These are phyloP conservation scores for Pseudocercospora ulei DNA, from an alignment of 2,329 filamentous ascomycete genomes.

Conservation along the genomic window DNA sequence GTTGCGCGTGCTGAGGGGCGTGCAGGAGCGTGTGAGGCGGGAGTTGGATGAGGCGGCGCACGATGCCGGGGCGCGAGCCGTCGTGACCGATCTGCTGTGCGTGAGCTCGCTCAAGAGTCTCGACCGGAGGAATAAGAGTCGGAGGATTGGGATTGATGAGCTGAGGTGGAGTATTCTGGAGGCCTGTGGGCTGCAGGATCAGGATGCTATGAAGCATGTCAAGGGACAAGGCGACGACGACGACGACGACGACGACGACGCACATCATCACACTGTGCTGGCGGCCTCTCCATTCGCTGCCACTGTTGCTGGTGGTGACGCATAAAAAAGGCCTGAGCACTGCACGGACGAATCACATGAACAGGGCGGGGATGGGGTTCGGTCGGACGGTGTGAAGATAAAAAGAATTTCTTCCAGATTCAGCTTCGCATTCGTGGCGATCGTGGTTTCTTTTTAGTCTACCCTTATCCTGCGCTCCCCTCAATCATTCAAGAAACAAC, in stretches of 20 bases:
- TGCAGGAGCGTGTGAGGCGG: slow-evolving; percentile 37
- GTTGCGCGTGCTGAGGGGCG: slow-evolving; percentile 33
- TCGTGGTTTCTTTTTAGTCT: no score
- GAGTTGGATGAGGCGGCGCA: slow-evolving; percentile 37
- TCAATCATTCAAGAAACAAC: no score
- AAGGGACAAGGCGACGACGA: slow-evolving; percentile 9
- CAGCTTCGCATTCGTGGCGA: no score
- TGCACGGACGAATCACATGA: no score
- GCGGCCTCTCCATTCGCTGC: no score
- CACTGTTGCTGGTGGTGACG: no score
- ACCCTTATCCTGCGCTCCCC: no score
- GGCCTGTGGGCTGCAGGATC: slow-evolving; percentile 49
- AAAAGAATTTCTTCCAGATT: no score
- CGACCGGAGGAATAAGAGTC: slow-evolving; percentile 42
- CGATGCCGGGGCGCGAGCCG: slow-evolving; percentile 32
- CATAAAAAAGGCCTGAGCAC: no score
- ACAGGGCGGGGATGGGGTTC: no score
- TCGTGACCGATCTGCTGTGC: slow-evolving; percentile 52
- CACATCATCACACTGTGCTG: no score
- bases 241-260: neutral
- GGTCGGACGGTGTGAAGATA: no score
- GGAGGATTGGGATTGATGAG: slow-evolving; percentile 52
- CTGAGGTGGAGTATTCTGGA: slow-evolving; percentile 55
- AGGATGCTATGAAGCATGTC: slow-evolving; percentile 1
- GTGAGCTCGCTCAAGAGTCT: slow-evolving; percentile 47